Conservation (phyloP, 306 rosid species). For the Trifolium subterraneum region DNA sequence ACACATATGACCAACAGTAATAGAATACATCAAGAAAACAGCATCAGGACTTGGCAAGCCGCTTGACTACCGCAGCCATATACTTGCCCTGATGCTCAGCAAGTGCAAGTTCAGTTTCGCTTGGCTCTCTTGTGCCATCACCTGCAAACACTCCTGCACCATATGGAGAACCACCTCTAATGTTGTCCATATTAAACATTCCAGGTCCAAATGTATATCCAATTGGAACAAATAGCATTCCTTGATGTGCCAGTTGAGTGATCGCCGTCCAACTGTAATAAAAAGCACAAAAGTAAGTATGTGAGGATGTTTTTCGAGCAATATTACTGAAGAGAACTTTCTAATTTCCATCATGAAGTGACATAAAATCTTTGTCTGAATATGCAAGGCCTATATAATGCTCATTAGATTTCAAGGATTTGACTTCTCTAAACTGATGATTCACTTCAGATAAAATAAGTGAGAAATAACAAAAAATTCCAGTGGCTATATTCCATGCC, state of each 20-base stretch:
- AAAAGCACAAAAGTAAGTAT: conserved; percentile 26
- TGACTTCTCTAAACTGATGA: neutral
- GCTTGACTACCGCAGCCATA: conserved; percentile 86
- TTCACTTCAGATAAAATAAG: neutral
- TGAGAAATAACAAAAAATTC: neutral
- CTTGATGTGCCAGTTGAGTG: conserved; percentile 92
- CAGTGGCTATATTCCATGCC: neutral
- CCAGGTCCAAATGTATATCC: conserved; percentile 96
- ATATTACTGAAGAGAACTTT: neutral
- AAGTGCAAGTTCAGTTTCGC: conserved; percentile 81
- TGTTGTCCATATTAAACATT: conserved; percentile 86
- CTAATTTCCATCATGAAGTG: conserved; percentile 28
- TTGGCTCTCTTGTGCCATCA: conserved; percentile 86
- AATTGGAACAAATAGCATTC: conserved; percentile 93
- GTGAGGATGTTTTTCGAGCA: conserved; percentile 15
- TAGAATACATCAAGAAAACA: conserved; percentile 45
- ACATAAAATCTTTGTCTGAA: neutral
- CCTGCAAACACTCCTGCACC: conserved; percentile 96
- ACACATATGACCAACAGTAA: conserved; percentile 39
- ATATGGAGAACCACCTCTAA: conserved; percentile 92
- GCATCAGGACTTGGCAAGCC: conserved; percentile 60
- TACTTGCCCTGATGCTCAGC: conserved; percentile 97
- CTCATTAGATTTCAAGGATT: neutral
- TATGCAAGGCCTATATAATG: neutral
- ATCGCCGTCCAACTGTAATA: conserved; percentile 95